These are phyloP conservation scores for Sclerotinia nivalis DNA, from an alignment of 2,329 filamentous ascomycete species.

Conservation along the genomic window DNA sequence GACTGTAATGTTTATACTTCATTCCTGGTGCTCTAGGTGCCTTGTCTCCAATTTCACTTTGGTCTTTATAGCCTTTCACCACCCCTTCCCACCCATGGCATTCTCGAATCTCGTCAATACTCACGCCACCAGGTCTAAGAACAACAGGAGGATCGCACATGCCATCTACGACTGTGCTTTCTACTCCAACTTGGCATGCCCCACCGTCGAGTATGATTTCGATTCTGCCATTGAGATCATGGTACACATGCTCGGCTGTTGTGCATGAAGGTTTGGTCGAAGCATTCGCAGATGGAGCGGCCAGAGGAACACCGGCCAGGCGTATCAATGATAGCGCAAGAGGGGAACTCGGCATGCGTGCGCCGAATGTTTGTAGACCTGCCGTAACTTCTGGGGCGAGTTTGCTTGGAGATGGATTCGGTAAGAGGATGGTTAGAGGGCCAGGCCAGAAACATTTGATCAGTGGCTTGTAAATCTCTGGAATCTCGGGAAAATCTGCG, in stretches of 20 bases:
- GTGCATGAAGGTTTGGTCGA: slow-evolving; percentile 93
- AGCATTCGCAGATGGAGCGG: slow-evolving; percentile 91
- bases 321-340: slow-evolving; percentile 89
- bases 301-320: slow-evolving; percentile 74
- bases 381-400: slow-evolving; percentile 93
- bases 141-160: slow-evolving; percentile 78
- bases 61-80: slow-evolving; percentile 75
- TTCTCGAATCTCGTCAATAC: slow-evolving; percentile 72
- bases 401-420: slow-evolving; percentile 65
- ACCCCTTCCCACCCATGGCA: slow-evolving; percentile 82
- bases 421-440: slow-evolving; percentile 86
- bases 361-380: slow-evolving; percentile 80
- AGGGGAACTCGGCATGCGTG: slow-evolving; percentile 80
- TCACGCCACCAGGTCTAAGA: slow-evolving; percentile 82
- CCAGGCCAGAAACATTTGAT: slow-evolving; percentile 91
- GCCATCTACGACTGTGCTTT: slow-evolving; percentile 96
- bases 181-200: slow-evolving; percentile 82
- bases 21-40: slow-evolving; percentile 88
- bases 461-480: slow-evolving; percentile 64
- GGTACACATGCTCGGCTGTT: slow-evolving; percentile 80
- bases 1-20: slow-evolving; percentile 99
- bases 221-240: slow-evolving; percentile 81
- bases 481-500: slow-evolving; percentile 39
- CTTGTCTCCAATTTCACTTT: slow-evolving; percentile 62
- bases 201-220: slow-evolving; percentile 88